Evolutionary conservation across 192 early-diverging fungal species (phyloP).

Genomic region (Rhizophagus clarus): DNA sequence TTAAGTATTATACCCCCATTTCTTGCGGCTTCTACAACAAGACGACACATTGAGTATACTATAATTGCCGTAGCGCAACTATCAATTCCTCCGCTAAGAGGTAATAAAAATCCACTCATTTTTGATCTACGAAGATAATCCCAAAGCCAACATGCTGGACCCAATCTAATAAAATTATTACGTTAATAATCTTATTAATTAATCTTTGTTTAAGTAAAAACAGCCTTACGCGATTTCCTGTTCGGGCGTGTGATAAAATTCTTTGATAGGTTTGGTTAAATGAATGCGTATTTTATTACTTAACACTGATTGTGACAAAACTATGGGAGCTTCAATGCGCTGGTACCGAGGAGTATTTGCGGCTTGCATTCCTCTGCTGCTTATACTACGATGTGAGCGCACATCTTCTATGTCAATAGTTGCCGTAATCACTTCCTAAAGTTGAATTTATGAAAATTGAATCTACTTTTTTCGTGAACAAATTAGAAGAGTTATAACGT

Average conservation of each 20-base stretch:
- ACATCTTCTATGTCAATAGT: conserved; percentile 92
- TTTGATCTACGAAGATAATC: conserved; percentile 95
- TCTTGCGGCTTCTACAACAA: conserved; percentile 70
- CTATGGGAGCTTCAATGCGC: conserved; percentile 61
- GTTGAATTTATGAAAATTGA: neutral
- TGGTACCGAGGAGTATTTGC: conserved; percentile 60
- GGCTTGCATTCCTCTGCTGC: conserved; percentile 85
- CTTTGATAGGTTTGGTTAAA: conserved; percentile 49
- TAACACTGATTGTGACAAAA: conserved; percentile 50
- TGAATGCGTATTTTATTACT: conserved; percentile 45
- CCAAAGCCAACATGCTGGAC: conserved; percentile 99
- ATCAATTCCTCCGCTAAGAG: conserved; percentile 97
- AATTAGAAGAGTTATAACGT: conserved; percentile 23
- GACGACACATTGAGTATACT: conserved; percentile 88
- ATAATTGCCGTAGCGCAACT: conserved; percentile 89
- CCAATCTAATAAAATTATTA: conserved; percentile 51
- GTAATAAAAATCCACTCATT: conserved; percentile 89
- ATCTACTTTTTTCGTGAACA: neutral
- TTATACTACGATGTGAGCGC: conserved; percentile 70
- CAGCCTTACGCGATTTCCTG: conserved; percentile 78
- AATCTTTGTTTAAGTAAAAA: conserved; percentile 26
- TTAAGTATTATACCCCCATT: conserved; percentile 49
- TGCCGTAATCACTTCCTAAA: conserved; percentile 85
- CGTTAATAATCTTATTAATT: neutral
- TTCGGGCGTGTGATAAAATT: conserved; percentile 71